Evolutionary conservation across 2,329 filamentous ascomycete species (phyloP), one percentile per base, ranked within the genome.

Genomic region (Aspergillus tamarii): DNA sequence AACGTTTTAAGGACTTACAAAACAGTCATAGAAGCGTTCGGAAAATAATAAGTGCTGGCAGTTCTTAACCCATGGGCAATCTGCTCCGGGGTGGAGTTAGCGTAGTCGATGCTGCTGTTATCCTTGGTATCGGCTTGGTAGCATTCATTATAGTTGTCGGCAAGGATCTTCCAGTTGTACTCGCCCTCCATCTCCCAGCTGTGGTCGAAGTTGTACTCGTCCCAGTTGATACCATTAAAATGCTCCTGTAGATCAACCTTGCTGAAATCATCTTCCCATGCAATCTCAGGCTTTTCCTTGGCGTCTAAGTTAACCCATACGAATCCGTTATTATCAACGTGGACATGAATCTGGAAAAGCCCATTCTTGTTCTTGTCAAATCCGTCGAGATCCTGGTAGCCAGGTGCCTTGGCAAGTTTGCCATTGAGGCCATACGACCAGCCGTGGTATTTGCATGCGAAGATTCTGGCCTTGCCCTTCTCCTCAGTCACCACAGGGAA

Each of bases 81-180:
- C 69, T 87, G 84, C 60, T 85, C 83, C 0, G 80, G 74, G 1
- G 76, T 84, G 2, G 81, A 74, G 63, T 71, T 56, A 23, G 70
- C 80, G 59, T 79, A 81, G 67, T 87, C 85, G 62, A 84, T 77
- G 61, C 87, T 85, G 65, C 84, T 79, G 1, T 76, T 78, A 23
- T 77, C 79, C 63, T 80, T 79, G 23, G 81, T 82, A 68, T 84
- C 76, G 54, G 85, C 81, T 64, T 72, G 69, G 53, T 75, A 73
- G 56, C 72, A 74, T 56, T 75, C 86, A 73, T 89, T 89, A 79
- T 87, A 89, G 77, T 89, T 88, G 71, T 89, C 87, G 16, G 83
- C 83, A 36, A 87, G 73, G 28, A 84, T 83, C 77, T 88, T 88
- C 86, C 86, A 88, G 77, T 88, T 88, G 72, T 83, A 86, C 36